These are phyloP conservation scores for Tricholomella constricta DNA, from an alignment of 768 basidiomycete species.

Conservation along the genomic window DNA sequence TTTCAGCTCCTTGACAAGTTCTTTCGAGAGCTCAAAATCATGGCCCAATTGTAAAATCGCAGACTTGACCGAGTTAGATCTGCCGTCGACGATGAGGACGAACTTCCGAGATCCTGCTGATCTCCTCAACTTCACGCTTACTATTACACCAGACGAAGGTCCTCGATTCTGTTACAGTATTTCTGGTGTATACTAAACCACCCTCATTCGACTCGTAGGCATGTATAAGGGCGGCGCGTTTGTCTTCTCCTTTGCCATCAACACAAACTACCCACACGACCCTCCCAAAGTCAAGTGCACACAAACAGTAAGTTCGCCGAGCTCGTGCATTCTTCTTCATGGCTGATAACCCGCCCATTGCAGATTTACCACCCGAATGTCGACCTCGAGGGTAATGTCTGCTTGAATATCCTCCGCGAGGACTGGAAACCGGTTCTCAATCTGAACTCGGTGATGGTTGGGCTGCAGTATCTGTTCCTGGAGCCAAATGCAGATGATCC, in stretches of 20 bases:
- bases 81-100: constrained; percentile 95
- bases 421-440: constrained; percentile 99
- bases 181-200: constrained; percentile 4
- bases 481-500: constrained; percentile 99
- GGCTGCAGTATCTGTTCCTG: constrained; percentile 95
- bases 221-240: constrained; percentile 98
- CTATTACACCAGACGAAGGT: constrained; percentile 98
- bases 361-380: constrained; percentile 99
- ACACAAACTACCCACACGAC: constrained; percentile 98
- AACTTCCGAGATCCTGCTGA: constrained; percentile 90
- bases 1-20: constrained; percentile 5
- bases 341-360: constrained; percentile 6
- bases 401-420: constrained; percentile 96
- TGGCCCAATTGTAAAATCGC: not conserved
- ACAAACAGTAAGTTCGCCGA: constrained; percentile 67
- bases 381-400: constrained; percentile 97
- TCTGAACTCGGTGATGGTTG: constrained; percentile 97
- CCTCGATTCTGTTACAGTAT: constrained; percentile 19
- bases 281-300: constrained; percentile 99
- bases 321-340: not conserved
- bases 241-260: constrained; percentile 93
- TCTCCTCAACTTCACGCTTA: constrained; percentile 95
- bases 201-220: constrained; percentile 47
- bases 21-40: not conserved
- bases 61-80: constrained; percentile 97